A percentile compares a stretch with the other conserved stretches of the same genome.
Evolutionary conservation across 352 stramenopile genomes (phyloP).

Genomic region (Plasmopara halstedii): DNA sequence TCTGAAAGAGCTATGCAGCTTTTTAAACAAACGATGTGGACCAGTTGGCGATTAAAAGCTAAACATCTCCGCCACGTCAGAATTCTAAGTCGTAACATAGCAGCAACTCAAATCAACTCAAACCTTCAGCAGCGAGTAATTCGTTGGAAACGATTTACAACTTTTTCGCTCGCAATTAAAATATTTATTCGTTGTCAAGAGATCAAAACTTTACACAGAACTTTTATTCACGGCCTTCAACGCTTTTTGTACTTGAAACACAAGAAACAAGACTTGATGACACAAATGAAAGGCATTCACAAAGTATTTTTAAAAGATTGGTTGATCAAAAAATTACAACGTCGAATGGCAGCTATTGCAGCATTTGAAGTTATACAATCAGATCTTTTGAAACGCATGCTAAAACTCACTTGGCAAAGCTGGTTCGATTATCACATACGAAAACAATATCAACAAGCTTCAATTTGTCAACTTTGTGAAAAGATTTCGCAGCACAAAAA

Average conservation of each 20-base stretch:
- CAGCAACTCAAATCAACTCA: conserved; percentile 1
- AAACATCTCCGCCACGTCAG: conserved; percentile 2
- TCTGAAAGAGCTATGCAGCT: not conserved
- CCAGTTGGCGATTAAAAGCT: conserved; percentile 8
- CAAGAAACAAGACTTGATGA: conserved; percentile 9
- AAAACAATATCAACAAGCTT: conserved; percentile 10
- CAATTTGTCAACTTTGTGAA: conserved; percentile 5
- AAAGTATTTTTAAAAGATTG: conserved; percentile 21
- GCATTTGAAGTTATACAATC: no score
- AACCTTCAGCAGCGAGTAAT: conserved; percentile 9
- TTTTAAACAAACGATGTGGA: conserved; percentile 3
- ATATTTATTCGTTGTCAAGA: not conserved
- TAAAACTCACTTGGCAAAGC: conserved; percentile 9
- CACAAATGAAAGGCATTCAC: conserved; percentile 16
- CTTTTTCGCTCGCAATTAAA: conserved; percentile 7
- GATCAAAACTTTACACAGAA: not conserved
- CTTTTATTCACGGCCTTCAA: conserved; percentile 19
- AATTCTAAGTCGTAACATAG: conserved; percentile 6
- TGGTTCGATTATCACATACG: conserved; percentile 18
- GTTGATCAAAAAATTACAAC: conserved; percentile 13
- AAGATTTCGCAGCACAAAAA: no score
- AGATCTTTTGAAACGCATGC: conserved; percentile 15
- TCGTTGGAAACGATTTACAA: conserved; percentile 14
- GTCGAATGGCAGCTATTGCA: conserved; percentile 15
- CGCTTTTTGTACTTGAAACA: conserved; percentile 6